A percentile compares a stretch with the other conserved stretches of the same genome.
phyloP scores from a whole-genome alignment of 2,329 filamentous ascomycete genomes.

The Xylariaceae sp. region DNA sequence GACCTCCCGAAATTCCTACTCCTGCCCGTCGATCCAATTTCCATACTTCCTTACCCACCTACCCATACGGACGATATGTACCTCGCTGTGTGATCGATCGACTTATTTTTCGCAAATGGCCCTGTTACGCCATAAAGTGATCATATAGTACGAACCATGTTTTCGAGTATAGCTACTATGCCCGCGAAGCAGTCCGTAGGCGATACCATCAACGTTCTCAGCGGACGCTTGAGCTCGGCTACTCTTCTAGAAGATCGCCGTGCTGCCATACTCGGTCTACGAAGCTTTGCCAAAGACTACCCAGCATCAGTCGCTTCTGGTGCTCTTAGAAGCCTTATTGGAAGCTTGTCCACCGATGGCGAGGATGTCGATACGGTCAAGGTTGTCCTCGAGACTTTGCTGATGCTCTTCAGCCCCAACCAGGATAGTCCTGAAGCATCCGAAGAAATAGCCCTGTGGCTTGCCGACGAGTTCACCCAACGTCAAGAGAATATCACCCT shows the following conservation, averaged over 20 bases:
- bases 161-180: conserved; percentile 60
- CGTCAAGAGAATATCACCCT: conserved; percentile 94
- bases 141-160: conserved; percentile 45
- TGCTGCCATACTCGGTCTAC: conserved; percentile 84
- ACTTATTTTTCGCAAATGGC: conserved; percentile 26
- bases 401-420: conserved; percentile 81
- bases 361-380: conserved; percentile 97
- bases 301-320: conserved; percentile 94
- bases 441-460: conserved; percentile 91
- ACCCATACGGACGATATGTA: conserved; percentile 25
- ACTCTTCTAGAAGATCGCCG: conserved; percentile 92
- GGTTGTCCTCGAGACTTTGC: conserved; percentile 86
- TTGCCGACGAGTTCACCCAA: conserved; percentile 97
- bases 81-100: conserved; percentile 20
- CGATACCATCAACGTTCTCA: conserved; percentile 88
- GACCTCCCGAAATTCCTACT: background rate
- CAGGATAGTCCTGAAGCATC: conserved; percentile 81
- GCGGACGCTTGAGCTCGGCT: conserved; percentile 79
- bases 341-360: conserved; percentile 77
- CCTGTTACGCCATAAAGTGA: conserved; percentile 22
- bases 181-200: conserved; percentile 94
- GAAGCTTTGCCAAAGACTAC: conserved; percentile 95
- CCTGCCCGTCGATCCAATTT: background rate
- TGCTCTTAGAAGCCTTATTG: conserved; percentile 83
- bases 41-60: background rate